A percentile compares a stretch with the other conserved stretches of the same genome.
phyloP scores from a whole-genome alignment of 208 protist genomes.

The Acanthamoeba rhysodes region DNA sequence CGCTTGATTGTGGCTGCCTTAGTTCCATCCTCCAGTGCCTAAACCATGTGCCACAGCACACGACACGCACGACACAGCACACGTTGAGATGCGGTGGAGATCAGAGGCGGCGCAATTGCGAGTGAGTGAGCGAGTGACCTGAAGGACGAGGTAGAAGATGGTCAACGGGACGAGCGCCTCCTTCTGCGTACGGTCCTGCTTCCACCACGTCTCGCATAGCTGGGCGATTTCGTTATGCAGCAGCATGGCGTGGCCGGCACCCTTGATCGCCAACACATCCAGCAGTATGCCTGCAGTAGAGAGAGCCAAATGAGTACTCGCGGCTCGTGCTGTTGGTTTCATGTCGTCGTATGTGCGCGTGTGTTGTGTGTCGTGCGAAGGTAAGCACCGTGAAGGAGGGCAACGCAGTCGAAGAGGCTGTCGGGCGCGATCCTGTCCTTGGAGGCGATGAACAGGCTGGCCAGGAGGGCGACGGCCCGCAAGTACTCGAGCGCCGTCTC shows the following conservation, averaged over 20 bases:
- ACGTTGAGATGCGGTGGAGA: not conserved
- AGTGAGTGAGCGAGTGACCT: not conserved
- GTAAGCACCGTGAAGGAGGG: not conserved
- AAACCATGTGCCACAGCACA: too few species aligned
- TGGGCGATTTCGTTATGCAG: slow-evolving; percentile 30
- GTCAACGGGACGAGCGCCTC: slow-evolving; percentile 85
- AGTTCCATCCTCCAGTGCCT: not conserved
- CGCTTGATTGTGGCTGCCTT: slow-evolving; percentile 82
- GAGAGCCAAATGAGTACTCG: not conserved
- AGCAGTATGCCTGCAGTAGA: not conserved
- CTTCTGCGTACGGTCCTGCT: slow-evolving; percentile 43
- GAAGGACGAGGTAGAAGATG: slow-evolving; percentile 83
- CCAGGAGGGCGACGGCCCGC: not conserved
- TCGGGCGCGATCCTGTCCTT: slow-evolving; percentile 37
- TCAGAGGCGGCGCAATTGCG: not conserved
- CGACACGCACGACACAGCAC: too few species aligned
- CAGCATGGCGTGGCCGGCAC: not conserved
- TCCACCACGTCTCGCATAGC: slow-evolving; percentile 54
- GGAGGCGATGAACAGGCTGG: slow-evolving; percentile 12
- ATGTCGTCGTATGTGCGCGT: not conserved
- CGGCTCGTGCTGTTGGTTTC: not conserved
- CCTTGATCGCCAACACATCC: not conserved
- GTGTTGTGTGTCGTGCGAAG: not conserved
- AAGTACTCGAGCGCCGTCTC: slow-evolving; percentile 13
- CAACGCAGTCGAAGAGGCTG: not conserved